Percentiles rank a stretch among this genome's conserved stretches.
Conservation (phyloP, 1,139 yeast species). For the Lodderomyces metapsilosis region DNA sequence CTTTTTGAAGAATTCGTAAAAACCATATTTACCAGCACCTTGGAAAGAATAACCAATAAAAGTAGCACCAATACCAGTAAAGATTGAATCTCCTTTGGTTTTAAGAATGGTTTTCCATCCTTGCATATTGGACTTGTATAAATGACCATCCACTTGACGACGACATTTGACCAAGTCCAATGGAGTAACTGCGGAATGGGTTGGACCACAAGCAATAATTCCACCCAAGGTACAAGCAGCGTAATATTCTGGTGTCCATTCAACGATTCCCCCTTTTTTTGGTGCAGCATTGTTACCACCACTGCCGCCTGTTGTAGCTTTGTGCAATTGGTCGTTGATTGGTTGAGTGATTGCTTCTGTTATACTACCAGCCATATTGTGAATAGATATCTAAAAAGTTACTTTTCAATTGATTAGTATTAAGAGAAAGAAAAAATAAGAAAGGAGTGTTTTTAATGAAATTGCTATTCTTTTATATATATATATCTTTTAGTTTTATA, state of each 20-base stretch:
- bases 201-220: slow-evolving; percentile 89
- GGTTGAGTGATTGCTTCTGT: slow-evolving; percentile 36
- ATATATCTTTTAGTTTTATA: no score
- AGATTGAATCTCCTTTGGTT: slow-evolving; percentile 74
- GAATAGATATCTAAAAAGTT: background rate
- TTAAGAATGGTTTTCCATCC: slow-evolving; percentile 76
- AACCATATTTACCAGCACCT: slow-evolving; percentile 96
- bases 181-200: slow-evolving; percentile 91
- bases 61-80: slow-evolving; percentile 89
- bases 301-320: slow-evolving; percentile 13
- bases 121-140: slow-evolving; percentile 72
- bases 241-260: slow-evolving; percentile 70
- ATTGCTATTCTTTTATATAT: no score
- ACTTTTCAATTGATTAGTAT: no score
- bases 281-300: background rate
- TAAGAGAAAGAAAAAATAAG: background rate
- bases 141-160: slow-evolving; percentile 73
- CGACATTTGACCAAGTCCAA: slow-evolving; percentile 91
- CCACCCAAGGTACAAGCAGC: slow-evolving; percentile 89
- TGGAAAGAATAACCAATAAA: slow-evolving; percentile 88
- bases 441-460: background rate
- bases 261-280: slow-evolving; percentile 25
- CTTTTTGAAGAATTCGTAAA: slow-evolving; percentile 86
- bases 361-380: slow-evolving; percentile 21
- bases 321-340: slow-evolving; percentile 26